Evolutionary conservation across 495 filamentous ascomycete species (phyloP), one percentile per base, ranked within the genome.

Genomic region (Endocarpon pusillum): DNA sequence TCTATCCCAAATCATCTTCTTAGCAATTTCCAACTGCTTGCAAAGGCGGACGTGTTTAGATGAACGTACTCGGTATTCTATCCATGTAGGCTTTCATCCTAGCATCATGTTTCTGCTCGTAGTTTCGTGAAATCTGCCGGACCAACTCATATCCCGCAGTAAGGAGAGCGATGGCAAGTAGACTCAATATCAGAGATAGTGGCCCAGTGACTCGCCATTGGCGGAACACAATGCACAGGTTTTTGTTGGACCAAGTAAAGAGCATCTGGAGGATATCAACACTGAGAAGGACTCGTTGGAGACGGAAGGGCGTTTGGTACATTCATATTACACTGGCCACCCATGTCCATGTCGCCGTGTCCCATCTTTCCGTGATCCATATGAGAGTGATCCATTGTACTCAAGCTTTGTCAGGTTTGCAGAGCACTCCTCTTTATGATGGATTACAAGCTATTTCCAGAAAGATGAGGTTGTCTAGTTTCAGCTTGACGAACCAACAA

Each of bases 151-250:
- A 97, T 14, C 83, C 84, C 9, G 83, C 83, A 18, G 78, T 78
- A 40, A 97, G 62, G 36, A 75, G 64, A 34, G 85, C 74, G 42
- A 97, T 73, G 35, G 71, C 81, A 32, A 82, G 52, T 42, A 97
- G 75, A 21, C 85, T 92, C 45, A 81, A 48, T 48, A 94, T 44
- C 19, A 97, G 74, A 5, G 73, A 71, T 17, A 65, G 38, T n/a
- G 72, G 71, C 25, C 71, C 73, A 33, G 59, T 68, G 53, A 96
- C 61, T 48, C 76, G 89, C 89, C 89, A 97, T 58, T 73, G 69
- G 42, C 64, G 73, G 65, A 94, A 97, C 55, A 96, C 66, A 48
- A 97, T 86, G 67, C 89, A 97, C 39, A 97, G 79, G 55, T 94
- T 72, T 29, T 70, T 63, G 12, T 83, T 85, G 45, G 79, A 67